Conservation (phyloP, 2,329 filamentous ascomycete genomes). For the Aureobasidium namibiae region DNA sequence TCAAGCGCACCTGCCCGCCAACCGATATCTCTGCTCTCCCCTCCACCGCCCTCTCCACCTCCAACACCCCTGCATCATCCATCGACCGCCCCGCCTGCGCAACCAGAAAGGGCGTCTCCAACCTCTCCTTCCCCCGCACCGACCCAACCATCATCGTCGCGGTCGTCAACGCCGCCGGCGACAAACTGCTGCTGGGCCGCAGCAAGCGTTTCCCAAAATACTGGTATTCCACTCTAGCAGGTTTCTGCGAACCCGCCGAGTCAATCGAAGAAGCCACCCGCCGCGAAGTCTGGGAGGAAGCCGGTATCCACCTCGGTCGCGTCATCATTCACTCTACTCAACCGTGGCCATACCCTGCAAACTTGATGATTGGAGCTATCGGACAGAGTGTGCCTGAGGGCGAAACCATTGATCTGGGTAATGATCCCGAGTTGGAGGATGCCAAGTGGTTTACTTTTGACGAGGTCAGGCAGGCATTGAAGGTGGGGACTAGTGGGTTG, state of each 20-base stretch:
- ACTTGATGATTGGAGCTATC: conserved; percentile 58
- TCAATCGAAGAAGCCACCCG: conserved; percentile 44
- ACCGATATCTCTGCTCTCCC: conserved; percentile 47
- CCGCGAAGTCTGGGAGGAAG: conserved; percentile 44
- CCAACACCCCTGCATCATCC: conserved; percentile 20
- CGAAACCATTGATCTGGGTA: conserved; percentile 71
- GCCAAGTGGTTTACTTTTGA: conserved; percentile 82
- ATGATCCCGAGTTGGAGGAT: conserved; percentile 85
- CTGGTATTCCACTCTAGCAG: conserved; percentile 79
- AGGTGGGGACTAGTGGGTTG: conserved; percentile 57
- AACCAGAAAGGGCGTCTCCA: conserved; percentile 78
- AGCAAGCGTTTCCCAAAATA: conserved; percentile 72
- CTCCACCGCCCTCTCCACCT: conserved; percentile 30
- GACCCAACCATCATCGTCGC: conserved; percentile 95
- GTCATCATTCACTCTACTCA: conserved; percentile 45
- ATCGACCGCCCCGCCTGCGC: conserved; percentile 58
- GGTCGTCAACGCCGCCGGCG: conserved; percentile 71
- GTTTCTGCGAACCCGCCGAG: conserved; percentile 45
- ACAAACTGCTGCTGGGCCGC: conserved; percentile 73
- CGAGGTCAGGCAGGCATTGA: conserved; percentile 69
- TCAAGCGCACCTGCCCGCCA: conserved; percentile 71
- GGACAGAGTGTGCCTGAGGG: conserved; percentile 71
- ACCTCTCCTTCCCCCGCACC: conserved; percentile 84
- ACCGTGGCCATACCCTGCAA: conserved; percentile 47
- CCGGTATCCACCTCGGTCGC: conserved; percentile 38